These are phyloP conservation scores for Colletotrichum plurivorum DNA, from an alignment of 2,329 filamentous ascomycete genomes.

Conservation along the genomic window DNA sequence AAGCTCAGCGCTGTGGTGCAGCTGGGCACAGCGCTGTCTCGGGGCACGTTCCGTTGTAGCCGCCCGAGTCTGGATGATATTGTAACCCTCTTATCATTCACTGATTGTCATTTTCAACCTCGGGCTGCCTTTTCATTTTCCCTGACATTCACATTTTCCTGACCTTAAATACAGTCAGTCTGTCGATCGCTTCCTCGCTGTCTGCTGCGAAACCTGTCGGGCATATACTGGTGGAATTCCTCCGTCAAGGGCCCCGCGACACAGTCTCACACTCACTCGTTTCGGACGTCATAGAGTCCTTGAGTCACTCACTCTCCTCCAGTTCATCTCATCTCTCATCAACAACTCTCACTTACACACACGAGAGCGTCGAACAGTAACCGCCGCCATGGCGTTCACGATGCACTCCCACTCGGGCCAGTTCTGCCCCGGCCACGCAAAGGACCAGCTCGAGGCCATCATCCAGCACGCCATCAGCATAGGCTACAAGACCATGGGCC, in stretches of 20 bases:
- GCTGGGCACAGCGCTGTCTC: neutral
- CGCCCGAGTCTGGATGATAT: neutral
- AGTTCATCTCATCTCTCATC: slow-evolving; percentile 34
- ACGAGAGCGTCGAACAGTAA: neutral
- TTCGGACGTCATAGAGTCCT: slow-evolving; percentile 3
- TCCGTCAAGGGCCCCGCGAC: neutral
- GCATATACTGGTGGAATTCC: neutral
- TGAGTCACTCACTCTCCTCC: slow-evolving; percentile 25
- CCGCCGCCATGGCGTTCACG: slow-evolving; percentile 88
- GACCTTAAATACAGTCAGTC: no score
- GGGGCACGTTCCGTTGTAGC: slow-evolving; percentile 1
- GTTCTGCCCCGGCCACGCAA: slow-evolving; percentile 93
- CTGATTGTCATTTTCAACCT: slow-evolving; percentile 9
- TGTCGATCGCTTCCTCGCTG: no score
- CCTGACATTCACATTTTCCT: no score
- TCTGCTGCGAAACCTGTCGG: no score
- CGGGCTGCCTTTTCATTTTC: no score
- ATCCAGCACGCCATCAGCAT: slow-evolving; percentile 82
- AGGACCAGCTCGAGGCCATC: slow-evolving; percentile 86
- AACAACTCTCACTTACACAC: neutral
- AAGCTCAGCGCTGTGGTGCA: neutral
- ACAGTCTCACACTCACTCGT: slow-evolving; percentile 7
- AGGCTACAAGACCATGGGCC: slow-evolving; percentile 85
- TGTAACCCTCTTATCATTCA: slow-evolving; percentile 11
- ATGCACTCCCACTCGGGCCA: slow-evolving; percentile 99